phyloP scores from a whole-genome alignment of 345 rosid species.

The Triadica sebifera region DNA sequence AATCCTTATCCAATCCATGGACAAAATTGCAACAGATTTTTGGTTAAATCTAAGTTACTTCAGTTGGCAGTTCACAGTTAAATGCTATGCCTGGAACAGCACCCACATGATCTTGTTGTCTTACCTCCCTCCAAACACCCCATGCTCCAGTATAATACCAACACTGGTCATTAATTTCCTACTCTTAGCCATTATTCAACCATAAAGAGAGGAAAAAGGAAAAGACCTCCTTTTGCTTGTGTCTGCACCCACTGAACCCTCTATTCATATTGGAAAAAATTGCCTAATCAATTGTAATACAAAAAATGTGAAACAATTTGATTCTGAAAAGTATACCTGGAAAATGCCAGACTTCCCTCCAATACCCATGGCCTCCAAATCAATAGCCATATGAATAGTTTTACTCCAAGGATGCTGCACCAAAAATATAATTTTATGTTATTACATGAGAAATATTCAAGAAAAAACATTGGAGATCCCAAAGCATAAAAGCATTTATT shows the following conservation, averaged over 20 bases:
- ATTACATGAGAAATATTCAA: neutral
- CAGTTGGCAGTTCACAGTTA: neutral
- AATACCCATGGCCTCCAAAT: slow-evolving; percentile 93
- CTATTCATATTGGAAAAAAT: neutral
- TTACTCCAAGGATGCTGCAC: slow-evolving; percentile 90
- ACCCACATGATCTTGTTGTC: neutral
- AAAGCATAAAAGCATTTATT: neutral
- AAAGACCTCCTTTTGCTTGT: neutral
- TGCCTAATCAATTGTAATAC: neutral
- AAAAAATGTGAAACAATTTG: slow-evolving; percentile 6
- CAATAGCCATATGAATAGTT: slow-evolving; percentile 74
- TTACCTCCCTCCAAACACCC: neutral
- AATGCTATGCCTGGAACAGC: neutral
- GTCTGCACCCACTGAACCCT: neutral
- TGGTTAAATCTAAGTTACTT: neutral
- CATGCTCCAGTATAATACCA: neutral
- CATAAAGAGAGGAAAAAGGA: neutral
- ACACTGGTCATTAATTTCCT: too few species aligned
- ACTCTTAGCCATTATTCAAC: too few species aligned
- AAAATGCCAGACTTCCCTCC: slow-evolving; percentile 88
- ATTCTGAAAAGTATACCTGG: slow-evolving; percentile 53
- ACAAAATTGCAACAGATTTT: neutral
- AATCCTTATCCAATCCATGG: neutral
- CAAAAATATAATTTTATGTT: slow-evolving; percentile 20
- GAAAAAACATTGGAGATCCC: neutral